A percentile compares a stretch with the other conserved stretches of the same genome.
phyloP scores from a whole-genome alignment of 169 alveolate genomes.

The Eimeria acervulina region DNA sequence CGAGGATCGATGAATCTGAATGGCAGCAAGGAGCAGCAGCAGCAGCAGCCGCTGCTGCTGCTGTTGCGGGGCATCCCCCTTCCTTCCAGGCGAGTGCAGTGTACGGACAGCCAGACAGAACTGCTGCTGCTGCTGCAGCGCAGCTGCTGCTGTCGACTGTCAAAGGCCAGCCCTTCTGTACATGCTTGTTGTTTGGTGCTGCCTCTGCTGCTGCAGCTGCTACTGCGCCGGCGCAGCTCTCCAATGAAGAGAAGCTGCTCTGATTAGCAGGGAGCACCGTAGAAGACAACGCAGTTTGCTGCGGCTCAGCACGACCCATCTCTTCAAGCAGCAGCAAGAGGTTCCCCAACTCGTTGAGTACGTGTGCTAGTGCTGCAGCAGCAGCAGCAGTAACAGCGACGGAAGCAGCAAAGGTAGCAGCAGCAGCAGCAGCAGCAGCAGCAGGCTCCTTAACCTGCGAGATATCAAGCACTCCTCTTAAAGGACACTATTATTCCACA shows the following conservation, averaged over 20 bases:
- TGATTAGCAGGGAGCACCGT: neutral
- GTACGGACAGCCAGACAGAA: neutral
- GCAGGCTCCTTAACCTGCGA: neutral
- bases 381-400: conserved; percentile 43
- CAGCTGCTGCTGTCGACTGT: neutral
- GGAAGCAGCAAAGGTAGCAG: neutral
- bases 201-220: conserved; percentile 19
- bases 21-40: conserved; percentile 20
- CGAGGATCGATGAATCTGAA: neutral
- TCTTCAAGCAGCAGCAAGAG: neutral
- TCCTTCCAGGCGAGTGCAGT: conserved; percentile 10
- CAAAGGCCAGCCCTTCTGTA: neutral
- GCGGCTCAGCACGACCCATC: conserved; percentile 4
- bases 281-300: neutral
- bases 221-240: neutral
- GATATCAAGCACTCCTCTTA: neutral
- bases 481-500: neutral
- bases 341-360: too few relatives aligned
- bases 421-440: conserved; percentile 52
- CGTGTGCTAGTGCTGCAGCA: conserved; percentile 13
- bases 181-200: neutral
- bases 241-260: conserved; percentile 21
- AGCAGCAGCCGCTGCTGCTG: conserved; percentile 13
- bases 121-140: conserved; percentile 32
- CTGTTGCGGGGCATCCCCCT: neutral